These are phyloP conservation scores for Cystobasidium ongulense DNA, from an alignment of 768 basidiomycete genomes.

Conservation along the genomic window DNA sequence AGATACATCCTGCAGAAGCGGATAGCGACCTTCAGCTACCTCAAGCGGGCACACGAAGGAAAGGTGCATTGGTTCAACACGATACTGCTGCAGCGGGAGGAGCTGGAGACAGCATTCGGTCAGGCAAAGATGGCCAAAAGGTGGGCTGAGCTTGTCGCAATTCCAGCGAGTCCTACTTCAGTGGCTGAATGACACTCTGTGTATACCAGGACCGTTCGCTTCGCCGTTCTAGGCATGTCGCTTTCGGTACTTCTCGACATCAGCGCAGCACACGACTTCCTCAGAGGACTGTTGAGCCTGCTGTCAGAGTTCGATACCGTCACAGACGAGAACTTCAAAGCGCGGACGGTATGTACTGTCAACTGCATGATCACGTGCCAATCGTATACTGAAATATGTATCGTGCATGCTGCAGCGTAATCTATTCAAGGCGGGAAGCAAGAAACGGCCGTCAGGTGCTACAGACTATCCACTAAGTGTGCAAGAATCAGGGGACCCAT, in stretches of 20 bases:
- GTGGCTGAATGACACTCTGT: not conserved
- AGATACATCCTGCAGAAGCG: conserved; percentile 21
- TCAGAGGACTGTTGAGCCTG: conserved; percentile 56
- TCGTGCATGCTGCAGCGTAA: conserved; percentile 9
- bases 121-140: conserved; percentile 14
- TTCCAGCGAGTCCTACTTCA: not conserved
- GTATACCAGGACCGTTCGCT: conserved; percentile 59
- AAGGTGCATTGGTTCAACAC: conserved; percentile 34
- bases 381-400: no score
- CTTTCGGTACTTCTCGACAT: conserved; percentile 74
- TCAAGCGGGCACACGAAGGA: conserved; percentile 31
- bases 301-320: conserved; percentile 39
- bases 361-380: not conserved
- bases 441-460: conserved; percentile 23
- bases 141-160: not conserved
- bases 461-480: conserved; percentile 12
- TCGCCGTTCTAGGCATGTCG: conserved; percentile 77
- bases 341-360: conserved; percentile 5
- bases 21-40: conserved; percentile 24
- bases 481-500: conserved; percentile 33
- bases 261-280: conserved; percentile 66
- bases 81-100: conserved; percentile 20
- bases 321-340: conserved; percentile 38
- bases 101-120: conserved; percentile 24
- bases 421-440: conserved; percentile 32